phyloP scores from a whole-genome alignment of 441 rosid genomes.

The California macrophylla region DNA sequence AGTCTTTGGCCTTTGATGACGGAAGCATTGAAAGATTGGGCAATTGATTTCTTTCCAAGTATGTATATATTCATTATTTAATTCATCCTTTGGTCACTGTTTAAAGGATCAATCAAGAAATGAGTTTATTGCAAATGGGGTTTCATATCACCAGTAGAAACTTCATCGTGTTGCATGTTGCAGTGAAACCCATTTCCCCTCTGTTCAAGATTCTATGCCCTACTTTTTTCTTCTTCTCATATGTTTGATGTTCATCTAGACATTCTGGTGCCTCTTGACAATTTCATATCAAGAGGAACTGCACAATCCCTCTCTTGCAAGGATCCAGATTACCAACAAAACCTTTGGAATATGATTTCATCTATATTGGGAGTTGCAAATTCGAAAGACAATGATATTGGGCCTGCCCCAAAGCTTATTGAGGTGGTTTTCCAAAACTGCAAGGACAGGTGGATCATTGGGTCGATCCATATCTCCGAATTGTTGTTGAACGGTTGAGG shows the following conservation, averaged over 20 bases:
- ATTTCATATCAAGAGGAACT: slow-evolving; percentile 84
- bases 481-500: slow-evolving; percentile 67
- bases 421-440: slow-evolving; percentile 89
- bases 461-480: slow-evolving; percentile 83
- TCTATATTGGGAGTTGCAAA: slow-evolving; percentile 65
- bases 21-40: slow-evolving; percentile 91
- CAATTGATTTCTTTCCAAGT: slow-evolving; percentile 95
- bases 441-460: slow-evolving; percentile 93
- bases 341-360: slow-evolving; percentile 86
- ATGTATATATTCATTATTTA: slow-evolving; percentile 21
- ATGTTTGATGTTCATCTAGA: slow-evolving; percentile 36
- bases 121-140: background rate
- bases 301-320: slow-evolving; percentile 70
- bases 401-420: slow-evolving; percentile 91
- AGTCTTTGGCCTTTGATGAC: slow-evolving; percentile 92
- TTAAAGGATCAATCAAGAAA: background rate
- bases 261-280: slow-evolving; percentile 87
- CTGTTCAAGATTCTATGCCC: background rate
- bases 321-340: slow-evolving; percentile 90
- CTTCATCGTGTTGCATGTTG: too few species aligned
- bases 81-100: background rate
- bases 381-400: slow-evolving; percentile 81
- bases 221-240: slow-evolving; percentile 15
- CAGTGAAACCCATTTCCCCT: too few species aligned
- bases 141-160: background rate